phyloP scores from a whole-genome alignment of 345 rosid species.

The Aegle marmelos region DNA sequence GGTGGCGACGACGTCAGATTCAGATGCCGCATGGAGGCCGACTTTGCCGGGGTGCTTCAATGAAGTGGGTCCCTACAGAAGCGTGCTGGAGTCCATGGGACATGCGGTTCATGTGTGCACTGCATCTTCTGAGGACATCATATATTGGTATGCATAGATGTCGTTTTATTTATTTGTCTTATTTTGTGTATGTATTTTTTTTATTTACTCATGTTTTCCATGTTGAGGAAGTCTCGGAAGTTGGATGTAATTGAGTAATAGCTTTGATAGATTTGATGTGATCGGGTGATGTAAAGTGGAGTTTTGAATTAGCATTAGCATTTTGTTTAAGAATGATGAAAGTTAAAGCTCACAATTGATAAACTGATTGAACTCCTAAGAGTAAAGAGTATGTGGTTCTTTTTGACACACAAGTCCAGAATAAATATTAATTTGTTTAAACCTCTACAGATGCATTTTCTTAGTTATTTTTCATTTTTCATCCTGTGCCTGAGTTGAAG shows the following conservation, averaged over 20 bases:
- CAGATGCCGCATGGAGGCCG: slow-evolving; percentile 28
- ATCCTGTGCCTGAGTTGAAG: not conserved
- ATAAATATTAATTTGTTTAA: not conserved
- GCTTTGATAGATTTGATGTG: not conserved
- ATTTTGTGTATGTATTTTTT: not conserved
- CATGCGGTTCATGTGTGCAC: slow-evolving; percentile 66
- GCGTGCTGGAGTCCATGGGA: slow-evolving; percentile 70
- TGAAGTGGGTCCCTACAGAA: slow-evolving; percentile 50
- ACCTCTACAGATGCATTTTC: not conserved
- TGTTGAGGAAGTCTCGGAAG: not conserved
- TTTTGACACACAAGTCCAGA: slow-evolving; percentile 9
- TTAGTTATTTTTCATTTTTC: not conserved
- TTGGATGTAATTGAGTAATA: not conserved
- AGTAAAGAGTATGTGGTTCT: too few species aligned
- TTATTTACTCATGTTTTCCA: not conserved
- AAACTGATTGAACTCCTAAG: not conserved
- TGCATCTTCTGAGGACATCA: slow-evolving; percentile 52
- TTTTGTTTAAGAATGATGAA: not conserved
- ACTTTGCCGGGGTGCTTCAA: slow-evolving; percentile 42
- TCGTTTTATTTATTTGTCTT: not conserved
- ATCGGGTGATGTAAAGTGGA: not conserved
- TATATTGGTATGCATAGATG: slow-evolving; percentile 47
- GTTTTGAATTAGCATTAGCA: not conserved
- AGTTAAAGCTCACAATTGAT: not conserved
- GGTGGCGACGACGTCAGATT: slow-evolving; percentile 24